Percentiles rank a stretch among this genome's conserved stretches.
phyloP scores from a whole-genome alignment of 2,329 filamentous ascomycete genomes.

The Aciculosporium take region DNA sequence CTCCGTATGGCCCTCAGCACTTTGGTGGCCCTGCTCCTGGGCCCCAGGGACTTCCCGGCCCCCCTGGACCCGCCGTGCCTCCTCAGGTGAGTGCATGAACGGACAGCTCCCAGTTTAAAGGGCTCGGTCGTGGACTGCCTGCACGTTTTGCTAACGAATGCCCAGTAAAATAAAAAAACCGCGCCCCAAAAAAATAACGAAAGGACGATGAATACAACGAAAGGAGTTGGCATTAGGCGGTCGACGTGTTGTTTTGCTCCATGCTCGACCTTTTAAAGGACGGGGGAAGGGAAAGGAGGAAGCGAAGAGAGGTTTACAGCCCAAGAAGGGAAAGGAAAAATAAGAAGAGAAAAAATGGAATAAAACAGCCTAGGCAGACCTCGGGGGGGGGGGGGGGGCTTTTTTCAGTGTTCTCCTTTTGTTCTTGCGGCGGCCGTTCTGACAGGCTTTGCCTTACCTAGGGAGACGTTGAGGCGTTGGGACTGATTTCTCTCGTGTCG shows the following conservation, averaged over 20 bases:
- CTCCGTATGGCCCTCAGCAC: constrained; percentile 26
- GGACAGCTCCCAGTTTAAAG: neutral
- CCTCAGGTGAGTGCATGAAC: constrained; percentile 22
- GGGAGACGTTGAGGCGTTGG: constrained; percentile 16
- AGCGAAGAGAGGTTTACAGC: neutral
- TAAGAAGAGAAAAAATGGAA: neutral
- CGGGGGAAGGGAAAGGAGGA: neutral
- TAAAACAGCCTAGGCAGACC: constrained; percentile 2
- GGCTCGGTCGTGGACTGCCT: neutral
- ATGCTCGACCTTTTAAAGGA: neutral
- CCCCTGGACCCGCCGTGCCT: constrained; percentile 22
- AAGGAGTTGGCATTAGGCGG: neutral
- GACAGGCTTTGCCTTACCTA: constrained; percentile 10
- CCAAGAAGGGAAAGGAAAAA: neutral
- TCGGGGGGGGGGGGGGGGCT: no score
- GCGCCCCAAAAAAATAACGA: no score
- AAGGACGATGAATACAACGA: neutral
- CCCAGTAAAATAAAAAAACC: neutral
- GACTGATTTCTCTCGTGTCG: constrained; percentile 14
- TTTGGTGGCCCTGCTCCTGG: constrained; percentile 22
- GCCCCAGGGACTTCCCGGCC: constrained; percentile 23
- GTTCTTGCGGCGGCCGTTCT: constrained; percentile 11
- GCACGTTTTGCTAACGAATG: constrained; percentile 1
- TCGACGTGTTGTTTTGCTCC: neutral
- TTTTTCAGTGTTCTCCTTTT: constrained; percentile 13